Evolutionary conservation across 2,329 filamentous ascomycete genomes (phyloP), one percentile per base, ranked within the genome.

Genomic region (Claviceps digitariae): DNA sequence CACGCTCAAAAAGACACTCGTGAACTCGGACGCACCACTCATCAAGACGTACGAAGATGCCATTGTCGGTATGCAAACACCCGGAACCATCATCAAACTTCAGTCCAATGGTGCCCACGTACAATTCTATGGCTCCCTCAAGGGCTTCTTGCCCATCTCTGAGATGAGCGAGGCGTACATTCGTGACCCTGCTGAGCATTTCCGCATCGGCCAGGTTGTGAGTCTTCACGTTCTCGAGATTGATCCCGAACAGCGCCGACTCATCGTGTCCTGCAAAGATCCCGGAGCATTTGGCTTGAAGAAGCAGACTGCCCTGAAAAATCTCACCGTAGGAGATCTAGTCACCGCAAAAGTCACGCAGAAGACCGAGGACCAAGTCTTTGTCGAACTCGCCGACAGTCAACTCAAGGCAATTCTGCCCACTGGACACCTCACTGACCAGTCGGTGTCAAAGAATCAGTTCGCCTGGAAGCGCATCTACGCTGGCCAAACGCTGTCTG

Each of bases 81-180:
- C 87, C 8, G 93, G 91, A 54, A 96, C 90, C 0, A 85, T 98
- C 58, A 78, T 95, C 59, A 94, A 86, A 58, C 74, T 98, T 12
- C 75, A 89, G 54, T 70, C 79, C 3, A 81, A 82, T 52, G 93
- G 93, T 55, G 93, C 93, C 12, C 81, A 91, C 20, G 86, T 98
- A 52, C 89, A 95, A 64, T 98, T 97, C 69, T 98, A 94, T 63
- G 89, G 89, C 20, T 71, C 76, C 9, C 75, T 98, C 21, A 81
- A 82, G 58, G 94, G 86, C 9, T 98, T 94, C 72, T 76, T 98
- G 52, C 93, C 93, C 2, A 84, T 95, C 0, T 87, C 87, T 1
- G 91, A 98, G 69, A 98, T 98, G 93, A 97, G 93, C 66, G 93
- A 98, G 66, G 90, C 90, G 12, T 96, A 86, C 64, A 96, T 98